Percentiles rank a stretch among this genome's conserved stretches.
phyloP scores from a whole-genome alignment of 805 yeast species.

The Clavispora vitiphila region DNA sequence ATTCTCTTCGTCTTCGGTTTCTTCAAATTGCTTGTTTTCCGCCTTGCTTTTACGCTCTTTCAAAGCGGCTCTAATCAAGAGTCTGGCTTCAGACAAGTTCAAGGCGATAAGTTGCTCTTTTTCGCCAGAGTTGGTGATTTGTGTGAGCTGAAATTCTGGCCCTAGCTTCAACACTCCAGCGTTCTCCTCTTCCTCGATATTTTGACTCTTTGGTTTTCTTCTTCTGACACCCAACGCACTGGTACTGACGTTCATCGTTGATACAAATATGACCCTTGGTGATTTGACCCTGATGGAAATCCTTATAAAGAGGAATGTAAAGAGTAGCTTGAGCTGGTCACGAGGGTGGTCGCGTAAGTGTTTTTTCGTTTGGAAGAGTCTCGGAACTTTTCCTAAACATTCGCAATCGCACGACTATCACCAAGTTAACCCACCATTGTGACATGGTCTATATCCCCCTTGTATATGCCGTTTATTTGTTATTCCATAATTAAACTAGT shows the following conservation, averaged over 20 bases:
- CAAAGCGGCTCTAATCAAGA: slow-evolving; percentile 85
- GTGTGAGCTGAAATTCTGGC: slow-evolving; percentile 83
- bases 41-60: slow-evolving; percentile 50
- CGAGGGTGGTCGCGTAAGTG: neutral
- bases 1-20: slow-evolving; percentile 32
- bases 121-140: slow-evolving; percentile 75
- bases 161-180: slow-evolving; percentile 85
- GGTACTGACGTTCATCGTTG: slow-evolving; percentile 71
- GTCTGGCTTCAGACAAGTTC: slow-evolving; percentile 84
- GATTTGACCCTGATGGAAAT: neutral
- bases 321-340: neutral
- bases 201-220: slow-evolving; percentile 53
- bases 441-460: neutral
- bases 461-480: neutral
- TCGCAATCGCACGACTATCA: neutral
- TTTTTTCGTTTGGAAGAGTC: neutral
- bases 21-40: slow-evolving; percentile 21
- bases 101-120: slow-evolving; percentile 75
- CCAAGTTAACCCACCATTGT: neutral
- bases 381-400: neutral
- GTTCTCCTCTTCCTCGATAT: slow-evolving; percentile 84
- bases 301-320: neutral
- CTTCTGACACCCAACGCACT: slow-evolving; percentile 83
- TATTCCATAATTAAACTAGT: neutral
- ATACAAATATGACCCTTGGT: neutral